Conservation (phyloP, 345 rosid species). For the Orychophragmus violaceus region DNA sequence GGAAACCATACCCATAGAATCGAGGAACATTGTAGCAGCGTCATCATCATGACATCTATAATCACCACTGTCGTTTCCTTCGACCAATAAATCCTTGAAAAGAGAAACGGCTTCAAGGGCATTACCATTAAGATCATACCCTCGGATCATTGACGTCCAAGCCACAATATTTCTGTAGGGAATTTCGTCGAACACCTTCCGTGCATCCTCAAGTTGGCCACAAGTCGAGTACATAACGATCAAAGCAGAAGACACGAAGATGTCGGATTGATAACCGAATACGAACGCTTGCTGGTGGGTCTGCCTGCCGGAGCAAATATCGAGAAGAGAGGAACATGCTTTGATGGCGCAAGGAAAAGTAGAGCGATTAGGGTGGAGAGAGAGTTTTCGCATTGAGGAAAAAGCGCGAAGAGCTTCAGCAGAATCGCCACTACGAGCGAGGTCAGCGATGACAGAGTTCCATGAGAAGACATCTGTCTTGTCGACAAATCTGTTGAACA, state of each 20-base stretch:
- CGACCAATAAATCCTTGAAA: slow-evolving; percentile 57
- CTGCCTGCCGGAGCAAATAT: slow-evolving; percentile 64
- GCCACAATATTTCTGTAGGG: slow-evolving; percentile 58
- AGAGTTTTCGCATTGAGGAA: slow-evolving; percentile 69
- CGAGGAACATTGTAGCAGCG: slow-evolving; percentile 34
- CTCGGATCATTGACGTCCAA: slow-evolving; percentile 83
- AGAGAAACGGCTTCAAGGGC: slow-evolving; percentile 50
- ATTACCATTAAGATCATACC: slow-evolving; percentile 59
- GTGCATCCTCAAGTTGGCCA: slow-evolving; percentile 51
- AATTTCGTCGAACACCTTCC: slow-evolving; percentile 72
- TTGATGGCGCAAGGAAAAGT: slow-evolving; percentile 82
- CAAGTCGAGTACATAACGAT: slow-evolving; percentile 70
- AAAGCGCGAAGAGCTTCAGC: slow-evolving; percentile 74
- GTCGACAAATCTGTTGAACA: slow-evolving; percentile 70
- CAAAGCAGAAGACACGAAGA: slow-evolving; percentile 74
- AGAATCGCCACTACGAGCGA: slow-evolving; percentile 76
- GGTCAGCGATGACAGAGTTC: slow-evolving; percentile 81
- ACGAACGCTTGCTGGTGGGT: slow-evolving; percentile 76
- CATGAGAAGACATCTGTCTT: slow-evolving; percentile 64
- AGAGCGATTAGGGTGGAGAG: slow-evolving; percentile 63
- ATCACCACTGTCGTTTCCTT: slow-evolving; percentile 37
- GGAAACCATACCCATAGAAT: slow-evolving; percentile 62
- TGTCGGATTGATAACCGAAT: slow-evolving; percentile 60
- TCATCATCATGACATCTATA: not conserved
- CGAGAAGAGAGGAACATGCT: slow-evolving; percentile 73